These are phyloP conservation scores for Talaromyces marneffei DNA, from an alignment of 2,329 filamentous ascomycete genomes.

Conservation along the genomic window DNA sequence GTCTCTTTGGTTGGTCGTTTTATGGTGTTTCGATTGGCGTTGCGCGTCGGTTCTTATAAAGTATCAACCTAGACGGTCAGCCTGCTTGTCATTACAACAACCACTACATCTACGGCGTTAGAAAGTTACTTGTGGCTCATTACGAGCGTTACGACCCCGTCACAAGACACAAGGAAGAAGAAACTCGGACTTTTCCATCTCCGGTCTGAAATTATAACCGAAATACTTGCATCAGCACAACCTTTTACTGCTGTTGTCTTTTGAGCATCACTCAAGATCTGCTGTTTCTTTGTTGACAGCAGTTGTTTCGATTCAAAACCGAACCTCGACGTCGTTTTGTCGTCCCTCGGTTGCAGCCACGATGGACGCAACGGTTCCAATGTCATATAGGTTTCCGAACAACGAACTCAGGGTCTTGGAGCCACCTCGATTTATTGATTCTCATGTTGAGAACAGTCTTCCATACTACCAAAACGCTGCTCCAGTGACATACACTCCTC, in stretches of 20 bases:
- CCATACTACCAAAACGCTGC: slow-evolving; percentile 36
- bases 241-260: background rate
- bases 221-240: background rate
- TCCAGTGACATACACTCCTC: slow-evolving; percentile 32
- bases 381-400: slow-evolving; percentile 35
- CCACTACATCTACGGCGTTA: background rate
- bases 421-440: slow-evolving; percentile 34
- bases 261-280: background rate
- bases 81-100: background rate
- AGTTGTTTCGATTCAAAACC: background rate
- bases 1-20: background rate
- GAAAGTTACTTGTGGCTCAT: background rate
- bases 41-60: slow-evolving; percentile 6
- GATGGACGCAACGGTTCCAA: slow-evolving; percentile 39
- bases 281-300: background rate
- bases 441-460: slow-evolving; percentile 26
- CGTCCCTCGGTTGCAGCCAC: slow-evolving; percentile 4
- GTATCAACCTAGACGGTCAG: background rate
- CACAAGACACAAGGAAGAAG: background rate
- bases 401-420: slow-evolving; percentile 33
- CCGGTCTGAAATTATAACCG: background rate
- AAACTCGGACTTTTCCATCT: slow-evolving; percentile 4
- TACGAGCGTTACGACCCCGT: background rate
- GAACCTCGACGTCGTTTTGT: background rate
- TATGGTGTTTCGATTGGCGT: slow-evolving; percentile 8